Conservation (phyloP, 345 rosid species). For the Melastoma malabathricum region DNA sequence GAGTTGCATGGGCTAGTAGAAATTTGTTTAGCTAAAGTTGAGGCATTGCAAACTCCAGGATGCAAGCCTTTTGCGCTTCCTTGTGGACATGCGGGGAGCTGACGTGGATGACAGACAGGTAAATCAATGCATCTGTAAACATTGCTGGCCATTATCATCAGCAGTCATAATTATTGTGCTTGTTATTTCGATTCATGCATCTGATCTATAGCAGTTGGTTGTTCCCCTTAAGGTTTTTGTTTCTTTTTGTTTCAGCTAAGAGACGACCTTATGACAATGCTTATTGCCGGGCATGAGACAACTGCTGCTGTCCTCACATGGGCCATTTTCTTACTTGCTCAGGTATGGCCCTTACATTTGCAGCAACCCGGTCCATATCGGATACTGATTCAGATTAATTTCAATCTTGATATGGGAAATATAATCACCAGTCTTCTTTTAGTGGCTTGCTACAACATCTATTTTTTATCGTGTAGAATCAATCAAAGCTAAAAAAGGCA, state of each 20-base stretch:
- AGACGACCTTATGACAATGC: conserved; percentile 93
- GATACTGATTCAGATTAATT: not conserved
- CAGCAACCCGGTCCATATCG: not conserved
- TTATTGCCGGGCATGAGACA: conserved; percentile 93
- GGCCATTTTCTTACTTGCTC: conserved; percentile 87
- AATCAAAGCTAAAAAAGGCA: conserved; percentile 67
- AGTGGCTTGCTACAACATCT: too few relatives aligned
- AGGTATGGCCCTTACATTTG: conserved; percentile 26
- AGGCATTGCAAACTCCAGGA: conserved; percentile 31
- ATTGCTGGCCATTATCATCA: too few relatives aligned
- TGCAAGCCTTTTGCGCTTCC: conserved; percentile 81
- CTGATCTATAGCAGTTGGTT: conserved; percentile 2
- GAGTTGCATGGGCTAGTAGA: too few relatives aligned
- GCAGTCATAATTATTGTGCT: too few relatives aligned
- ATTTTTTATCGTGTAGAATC: too few relatives aligned
- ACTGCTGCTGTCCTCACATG: conserved; percentile 97
- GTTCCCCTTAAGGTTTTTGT: not conserved
- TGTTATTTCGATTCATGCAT: not conserved
- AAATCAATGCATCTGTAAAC: conserved; percentile 4
- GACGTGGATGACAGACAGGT: conserved; percentile 86
- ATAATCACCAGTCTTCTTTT: not conserved
- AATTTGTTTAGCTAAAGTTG: too few relatives aligned
- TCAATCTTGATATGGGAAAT: not conserved
- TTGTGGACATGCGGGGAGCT: conserved; percentile 87
- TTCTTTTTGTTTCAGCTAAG: conserved; percentile 40